phyloP scores from a whole-genome alignment of 2,329 filamentous ascomycete species.

The Aureobasidium vineae region DNA sequence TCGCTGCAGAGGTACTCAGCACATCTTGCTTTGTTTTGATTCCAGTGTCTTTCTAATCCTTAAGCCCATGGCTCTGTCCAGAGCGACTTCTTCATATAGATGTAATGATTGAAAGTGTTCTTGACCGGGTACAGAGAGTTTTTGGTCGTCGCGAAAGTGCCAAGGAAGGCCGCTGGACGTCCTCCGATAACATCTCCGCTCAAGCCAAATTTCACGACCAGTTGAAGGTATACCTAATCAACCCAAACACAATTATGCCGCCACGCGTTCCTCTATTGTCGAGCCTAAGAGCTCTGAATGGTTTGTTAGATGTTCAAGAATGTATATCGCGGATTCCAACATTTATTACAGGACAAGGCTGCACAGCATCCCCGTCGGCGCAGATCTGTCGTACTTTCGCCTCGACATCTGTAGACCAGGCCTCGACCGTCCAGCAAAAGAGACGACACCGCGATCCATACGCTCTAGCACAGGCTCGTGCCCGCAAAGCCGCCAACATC shows the following conservation, averaged over 20 bases:
- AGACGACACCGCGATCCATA: conserved; percentile 76
- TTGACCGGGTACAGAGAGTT: not conserved
- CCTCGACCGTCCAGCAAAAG: conserved; percentile 57
- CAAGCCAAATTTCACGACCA: conserved; percentile 13
- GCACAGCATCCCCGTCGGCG: conserved; percentile 9
- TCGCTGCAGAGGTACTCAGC: no score
- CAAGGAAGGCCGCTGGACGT: not conserved
- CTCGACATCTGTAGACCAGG: conserved; percentile 63
- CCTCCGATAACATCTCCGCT: not conserved
- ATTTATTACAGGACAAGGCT: conserved; percentile 2
- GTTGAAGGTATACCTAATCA: not conserved
- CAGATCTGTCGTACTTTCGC: conserved; percentile 49
- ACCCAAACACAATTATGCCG: conserved; percentile 41
- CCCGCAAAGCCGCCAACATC: conserved; percentile 79
- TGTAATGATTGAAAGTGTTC: not conserved
- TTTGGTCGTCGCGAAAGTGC: not conserved
- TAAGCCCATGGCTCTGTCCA: not conserved
- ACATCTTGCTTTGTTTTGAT: no score
- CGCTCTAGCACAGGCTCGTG: conserved; percentile 72
- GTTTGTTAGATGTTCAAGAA: conserved; percentile 32
- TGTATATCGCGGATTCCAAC: not conserved
- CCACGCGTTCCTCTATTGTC: conserved; percentile 47
- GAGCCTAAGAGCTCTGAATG: conserved; percentile 45
- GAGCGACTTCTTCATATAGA: not conserved
- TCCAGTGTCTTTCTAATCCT: no score